Percentiles rank a stretch among this genome's conserved stretches.
phyloP scores from a whole-genome alignment of 108 stramenopile genomes.

The Nannochloropsis gaditana region DNA sequence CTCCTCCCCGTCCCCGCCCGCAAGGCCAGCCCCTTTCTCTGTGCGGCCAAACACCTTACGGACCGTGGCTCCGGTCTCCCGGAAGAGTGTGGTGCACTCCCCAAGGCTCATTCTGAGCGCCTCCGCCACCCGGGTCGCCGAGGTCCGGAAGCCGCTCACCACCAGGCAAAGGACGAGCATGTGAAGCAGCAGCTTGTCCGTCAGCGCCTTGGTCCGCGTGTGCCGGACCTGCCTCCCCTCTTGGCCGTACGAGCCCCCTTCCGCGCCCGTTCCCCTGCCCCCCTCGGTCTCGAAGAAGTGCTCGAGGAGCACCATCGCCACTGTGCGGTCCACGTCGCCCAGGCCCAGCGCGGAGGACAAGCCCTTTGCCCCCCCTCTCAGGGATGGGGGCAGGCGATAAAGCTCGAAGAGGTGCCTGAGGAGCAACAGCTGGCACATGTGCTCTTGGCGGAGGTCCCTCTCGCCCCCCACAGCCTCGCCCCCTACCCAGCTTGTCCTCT shows the following conservation, averaged over 20 bases:
- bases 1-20: background rate
- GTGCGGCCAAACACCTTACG: background rate
- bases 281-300: background rate
- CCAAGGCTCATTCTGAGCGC: background rate
- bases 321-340: background rate
- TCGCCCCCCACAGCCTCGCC: background rate
- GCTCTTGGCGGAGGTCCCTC: background rate
- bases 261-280: background rate
- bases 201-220: constrained; percentile 5
- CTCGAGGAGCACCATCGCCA: background rate
- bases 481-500: background rate
- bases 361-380: background rate
- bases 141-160: background rate
- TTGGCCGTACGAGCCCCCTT: background rate
- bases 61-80: constrained; percentile 1
- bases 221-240: background rate
- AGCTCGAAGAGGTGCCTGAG: constrained; percentile 11
- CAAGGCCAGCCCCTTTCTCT: background rate
- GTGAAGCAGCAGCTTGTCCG: background rate
- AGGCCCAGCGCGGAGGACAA: background rate
- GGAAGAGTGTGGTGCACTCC: background rate
- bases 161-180: background rate
- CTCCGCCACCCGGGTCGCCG: background rate
- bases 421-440: background rate
- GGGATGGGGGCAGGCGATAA: background rate